Evolutionary conservation across 148 eudicot species (phyloP).

Genomic region (Nyssa sinensis): DNA sequence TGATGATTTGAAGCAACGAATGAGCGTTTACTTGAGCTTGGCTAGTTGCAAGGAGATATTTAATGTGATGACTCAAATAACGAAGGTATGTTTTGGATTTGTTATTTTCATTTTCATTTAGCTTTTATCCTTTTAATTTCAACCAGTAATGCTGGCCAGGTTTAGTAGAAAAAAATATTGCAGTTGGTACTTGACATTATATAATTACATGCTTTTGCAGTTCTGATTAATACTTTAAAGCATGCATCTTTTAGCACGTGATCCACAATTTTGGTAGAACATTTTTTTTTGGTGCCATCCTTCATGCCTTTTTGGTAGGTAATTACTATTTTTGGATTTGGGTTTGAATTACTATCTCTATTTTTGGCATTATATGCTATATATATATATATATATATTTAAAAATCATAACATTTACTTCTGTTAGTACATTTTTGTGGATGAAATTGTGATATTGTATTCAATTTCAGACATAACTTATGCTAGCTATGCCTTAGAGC

Average conservation of each 20-base stretch:
- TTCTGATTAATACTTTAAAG: background rate
- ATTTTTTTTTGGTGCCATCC: background rate
- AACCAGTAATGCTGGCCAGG: background rate
- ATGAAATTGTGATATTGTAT: background rate
- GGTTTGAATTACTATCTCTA: background rate
- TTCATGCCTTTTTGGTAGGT: background rate
- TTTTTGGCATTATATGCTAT: too few relatives aligned
- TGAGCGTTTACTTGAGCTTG: conserved; percentile 75
- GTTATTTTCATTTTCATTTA: background rate
- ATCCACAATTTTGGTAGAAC: background rate
- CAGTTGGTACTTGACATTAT: background rate
- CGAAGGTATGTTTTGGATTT: conserved; percentile 51
- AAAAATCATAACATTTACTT: too few relatives aligned
- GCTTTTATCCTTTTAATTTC: background rate
- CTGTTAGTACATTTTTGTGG: background rate
- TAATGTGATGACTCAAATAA: conserved; percentile 61
- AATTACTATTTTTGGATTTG: background rate
- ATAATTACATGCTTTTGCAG: background rate
- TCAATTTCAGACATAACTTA: too few relatives aligned
- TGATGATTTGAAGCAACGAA: conserved; percentile 81
- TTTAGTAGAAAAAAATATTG: background rate
- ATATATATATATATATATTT: too few relatives aligned
- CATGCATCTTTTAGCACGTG: background rate
- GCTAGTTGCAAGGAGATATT: conserved; percentile 71
- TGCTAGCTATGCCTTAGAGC: background rate